A percentile compares a stretch with the other conserved stretches of the same genome.
Evolutionary conservation across 352 stramenopile genomes (phyloP).

Genomic region (Globisporangium lucens): DNA sequence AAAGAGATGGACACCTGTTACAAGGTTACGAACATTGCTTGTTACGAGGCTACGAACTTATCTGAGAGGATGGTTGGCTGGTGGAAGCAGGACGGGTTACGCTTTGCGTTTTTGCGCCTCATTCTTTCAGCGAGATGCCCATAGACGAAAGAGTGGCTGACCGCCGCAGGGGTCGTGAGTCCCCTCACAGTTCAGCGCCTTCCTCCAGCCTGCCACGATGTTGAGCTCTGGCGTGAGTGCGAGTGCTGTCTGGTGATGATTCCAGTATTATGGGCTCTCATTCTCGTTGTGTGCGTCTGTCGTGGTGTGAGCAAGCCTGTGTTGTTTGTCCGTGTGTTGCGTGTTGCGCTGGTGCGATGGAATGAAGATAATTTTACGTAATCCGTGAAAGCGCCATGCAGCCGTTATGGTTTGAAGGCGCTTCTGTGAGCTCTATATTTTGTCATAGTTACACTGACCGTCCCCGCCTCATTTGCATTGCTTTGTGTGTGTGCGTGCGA

Average conservation of each 20-base stretch:
- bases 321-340: not conserved
- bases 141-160: not conserved
- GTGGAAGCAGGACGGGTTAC: not conserved
- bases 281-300: not conserved
- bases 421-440: slow-evolving; percentile 38
- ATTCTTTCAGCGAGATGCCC: not conserved
- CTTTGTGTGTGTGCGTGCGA: not conserved
- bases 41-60: not conserved
- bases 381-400: slow-evolving; percentile 21
- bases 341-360: slow-evolving; percentile 11
- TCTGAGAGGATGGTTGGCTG: not conserved
- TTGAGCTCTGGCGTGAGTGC: not conserved
- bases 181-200: not conserved
- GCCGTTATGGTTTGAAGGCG: slow-evolving; percentile 22
- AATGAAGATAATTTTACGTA: slow-evolving; percentile 21
- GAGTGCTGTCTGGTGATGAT: not conserved
- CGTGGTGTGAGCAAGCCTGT: no score
- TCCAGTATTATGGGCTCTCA: not conserved
- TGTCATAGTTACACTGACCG: slow-evolving; percentile 66
- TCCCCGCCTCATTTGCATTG: slow-evolving; percentile 16
- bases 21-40: no score
- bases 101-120: not conserved
- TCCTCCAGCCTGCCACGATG: not conserved
- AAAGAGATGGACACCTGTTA: no score
- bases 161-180: no score